Percentiles rank a stretch among this genome's conserved stretches.
Conservation (phyloP, 139 green algal species). For the Coelastrella sp. region DNA sequence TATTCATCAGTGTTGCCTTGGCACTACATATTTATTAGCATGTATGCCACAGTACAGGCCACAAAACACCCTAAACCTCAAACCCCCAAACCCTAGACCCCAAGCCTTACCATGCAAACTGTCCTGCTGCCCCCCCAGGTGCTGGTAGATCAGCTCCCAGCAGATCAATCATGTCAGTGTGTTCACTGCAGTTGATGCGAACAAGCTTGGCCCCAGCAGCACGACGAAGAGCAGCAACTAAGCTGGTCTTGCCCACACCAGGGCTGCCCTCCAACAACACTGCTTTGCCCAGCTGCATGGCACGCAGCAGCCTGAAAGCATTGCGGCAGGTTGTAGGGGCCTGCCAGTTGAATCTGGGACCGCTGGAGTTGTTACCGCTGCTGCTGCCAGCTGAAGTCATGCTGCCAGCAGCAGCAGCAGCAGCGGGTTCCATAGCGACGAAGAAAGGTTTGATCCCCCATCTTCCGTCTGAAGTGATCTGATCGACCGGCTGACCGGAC, state of each 20-base stretch:
- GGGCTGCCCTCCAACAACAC: conserved; percentile 97
- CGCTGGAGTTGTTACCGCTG: background rate
- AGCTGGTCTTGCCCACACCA: conserved; percentile 97
- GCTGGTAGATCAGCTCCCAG: conserved; percentile 96
- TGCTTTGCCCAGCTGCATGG: conserved; percentile 76
- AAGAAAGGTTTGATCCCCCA: conserved; percentile 91
- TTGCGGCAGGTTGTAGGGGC: conserved; percentile 93
- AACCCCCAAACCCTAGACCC: no score
- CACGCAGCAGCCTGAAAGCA: conserved; percentile 89
- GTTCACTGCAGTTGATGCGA: conserved; percentile 97
- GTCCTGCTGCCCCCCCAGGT: conserved; percentile 81
- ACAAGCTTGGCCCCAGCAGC: conserved; percentile 79
- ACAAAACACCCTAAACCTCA: no score
- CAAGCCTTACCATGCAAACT: conserved; percentile 89
- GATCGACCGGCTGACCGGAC: background rate
- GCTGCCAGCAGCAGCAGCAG: background rate
- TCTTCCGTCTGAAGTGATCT: background rate
- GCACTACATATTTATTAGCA: no score
- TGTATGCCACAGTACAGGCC: no score
- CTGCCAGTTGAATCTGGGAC: conserved; percentile 81
- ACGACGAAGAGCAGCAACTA: conserved; percentile 90
- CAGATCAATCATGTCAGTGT: conserved; percentile 99
- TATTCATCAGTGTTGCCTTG: no score
- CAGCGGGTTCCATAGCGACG: conserved; percentile 52
- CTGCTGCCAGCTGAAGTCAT: conserved; percentile 20